Percentiles rank a stretch among this genome's conserved stretches.
phyloP scores from a whole-genome alignment of 2,329 filamentous ascomycete genomes.

The Cladosporium phlei region DNA sequence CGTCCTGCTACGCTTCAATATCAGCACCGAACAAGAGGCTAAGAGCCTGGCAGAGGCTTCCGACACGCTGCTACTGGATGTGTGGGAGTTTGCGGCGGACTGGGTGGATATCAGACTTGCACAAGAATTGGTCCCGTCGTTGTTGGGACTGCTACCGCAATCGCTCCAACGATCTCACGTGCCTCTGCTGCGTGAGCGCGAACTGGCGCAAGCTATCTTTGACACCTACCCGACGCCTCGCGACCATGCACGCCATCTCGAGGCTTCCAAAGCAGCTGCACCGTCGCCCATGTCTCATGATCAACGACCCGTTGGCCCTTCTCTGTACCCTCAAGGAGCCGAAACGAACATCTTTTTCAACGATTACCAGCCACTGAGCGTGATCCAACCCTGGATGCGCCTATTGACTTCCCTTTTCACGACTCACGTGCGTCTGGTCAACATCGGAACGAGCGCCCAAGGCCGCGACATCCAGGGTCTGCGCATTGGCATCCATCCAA shows the following conservation, averaged over 20 bases:
- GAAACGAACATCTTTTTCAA: slow-evolving; percentile 77
- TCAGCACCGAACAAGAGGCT: slow-evolving; percentile 65
- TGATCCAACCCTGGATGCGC: slow-evolving; percentile 86
- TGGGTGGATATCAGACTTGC: slow-evolving; percentile 81
- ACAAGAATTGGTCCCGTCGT: slow-evolving; percentile 69
- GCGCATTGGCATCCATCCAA: slow-evolving; percentile 62
- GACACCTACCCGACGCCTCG: slow-evolving; percentile 61
- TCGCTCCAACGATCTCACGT: slow-evolving; percentile 68
- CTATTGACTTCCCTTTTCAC: slow-evolving; percentile 87
- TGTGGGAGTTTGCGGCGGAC: slow-evolving; percentile 79
- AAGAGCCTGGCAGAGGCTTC: slow-evolving; percentile 66
- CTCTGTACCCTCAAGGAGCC: slow-evolving; percentile 18
- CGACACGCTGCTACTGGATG: slow-evolving; percentile 73
- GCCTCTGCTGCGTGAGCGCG: slow-evolving; percentile 68
- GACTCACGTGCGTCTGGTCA: slow-evolving; percentile 67
- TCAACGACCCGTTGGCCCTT: slow-evolving; percentile 30
- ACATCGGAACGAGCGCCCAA: slow-evolving; percentile 80
- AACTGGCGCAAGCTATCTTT: slow-evolving; percentile 67
- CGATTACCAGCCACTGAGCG: slow-evolving; percentile 83
- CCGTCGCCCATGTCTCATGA: slow-evolving; percentile 18
- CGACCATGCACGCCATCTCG: slow-evolving; percentile 14
- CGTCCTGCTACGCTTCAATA: slow-evolving; percentile 83
- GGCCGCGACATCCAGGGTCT: slow-evolving; percentile 81
- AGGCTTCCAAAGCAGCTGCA: slow-evolving; percentile 12
- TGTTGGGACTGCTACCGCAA: slow-evolving; percentile 71